These are phyloP conservation scores for Canavalia gladiata DNA, from an alignment of 306 rosid genomes.

Conservation along the genomic window DNA sequence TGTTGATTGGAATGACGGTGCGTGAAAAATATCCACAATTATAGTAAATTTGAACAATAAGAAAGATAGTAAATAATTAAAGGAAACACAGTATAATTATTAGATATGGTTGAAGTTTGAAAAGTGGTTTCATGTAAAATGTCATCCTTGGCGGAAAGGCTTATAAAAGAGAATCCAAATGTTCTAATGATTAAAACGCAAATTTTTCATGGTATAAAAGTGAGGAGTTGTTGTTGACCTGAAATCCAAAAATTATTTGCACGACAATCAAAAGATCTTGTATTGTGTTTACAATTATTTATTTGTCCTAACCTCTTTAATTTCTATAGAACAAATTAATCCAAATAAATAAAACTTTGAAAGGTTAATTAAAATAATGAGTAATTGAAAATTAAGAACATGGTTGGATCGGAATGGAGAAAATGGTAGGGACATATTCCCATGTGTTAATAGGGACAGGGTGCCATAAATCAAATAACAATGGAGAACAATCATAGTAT, in stretches of 20 bases:
- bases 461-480: constrained; percentile 20
- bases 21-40: constrained; percentile 44
- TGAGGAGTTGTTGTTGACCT: constrained; percentile 44
- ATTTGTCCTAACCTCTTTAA: too few species aligned
- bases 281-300: not conserved
- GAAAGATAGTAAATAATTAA: constrained; percentile 1
- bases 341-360: too few species aligned
- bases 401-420: not conserved
- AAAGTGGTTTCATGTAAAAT: constrained; percentile 47
- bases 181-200: constrained; percentile 48
- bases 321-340: too few species aligned
- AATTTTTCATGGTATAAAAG: constrained; percentile 35
- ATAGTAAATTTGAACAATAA: constrained; percentile 38
- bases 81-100: constrained; percentile 28
- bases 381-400: not conserved
- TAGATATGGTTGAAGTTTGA: constrained; percentile 46
- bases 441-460: constrained; percentile 27
- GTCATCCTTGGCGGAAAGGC: constrained; percentile 70
- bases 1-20: constrained; percentile 53
- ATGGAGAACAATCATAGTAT: constrained; percentile 35
- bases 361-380: not conserved
- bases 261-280: not conserved
- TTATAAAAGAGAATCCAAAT: constrained; percentile 45
- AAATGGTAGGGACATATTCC: constrained; percentile 46
- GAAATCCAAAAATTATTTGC: not conserved